phyloP scores from a whole-genome alignment of 805 yeast genomes.

The Candida patagonica region DNA sequence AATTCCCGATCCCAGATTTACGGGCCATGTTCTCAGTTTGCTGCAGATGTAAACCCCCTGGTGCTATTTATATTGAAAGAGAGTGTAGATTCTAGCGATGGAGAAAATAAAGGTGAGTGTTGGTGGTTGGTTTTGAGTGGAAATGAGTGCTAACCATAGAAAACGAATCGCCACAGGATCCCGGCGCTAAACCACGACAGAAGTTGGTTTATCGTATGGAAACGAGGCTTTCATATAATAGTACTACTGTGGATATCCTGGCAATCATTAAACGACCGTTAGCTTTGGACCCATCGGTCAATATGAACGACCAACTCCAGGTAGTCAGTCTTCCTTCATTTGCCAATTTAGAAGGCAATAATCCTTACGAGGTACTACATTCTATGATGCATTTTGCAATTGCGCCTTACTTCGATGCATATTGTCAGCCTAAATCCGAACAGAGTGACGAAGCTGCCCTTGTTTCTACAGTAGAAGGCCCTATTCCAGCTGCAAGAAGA shows the following conservation, averaged over 20 bases:
- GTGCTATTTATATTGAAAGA: constrained; percentile 17
- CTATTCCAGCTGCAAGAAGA: constrained; percentile 42
- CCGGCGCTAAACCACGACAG: background rate
- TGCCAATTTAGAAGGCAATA: background rate
- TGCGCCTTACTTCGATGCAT: constrained; percentile 57
- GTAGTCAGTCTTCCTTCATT: constrained; percentile 27
- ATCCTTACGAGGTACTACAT: constrained; percentile 44
- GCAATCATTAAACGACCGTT: constrained; percentile 20
- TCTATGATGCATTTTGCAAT: constrained; percentile 54
- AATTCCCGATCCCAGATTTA: too few species aligned
- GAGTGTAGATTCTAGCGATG: background rate
- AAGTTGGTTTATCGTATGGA: constrained; percentile 10
- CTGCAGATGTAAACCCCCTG: constrained; percentile 17
- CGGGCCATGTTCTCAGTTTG: constrained; percentile 13
- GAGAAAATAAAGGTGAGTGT: constrained; percentile 6
- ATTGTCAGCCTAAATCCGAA: constrained; percentile 19
- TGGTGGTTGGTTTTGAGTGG: constrained; percentile 2
- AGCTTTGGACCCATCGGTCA: constrained; percentile 9
- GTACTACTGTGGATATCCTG: constrained; percentile 12
- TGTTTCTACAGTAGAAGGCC: constrained; percentile 15
- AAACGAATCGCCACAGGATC: background rate
- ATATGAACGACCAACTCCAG: constrained; percentile 26
- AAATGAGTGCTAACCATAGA: background rate
- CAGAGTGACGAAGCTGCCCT: constrained; percentile 1
- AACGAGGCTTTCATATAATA: constrained; percentile 7